Conservation (phyloP, 345 rosid species). For the Murraya koenigii region DNA sequence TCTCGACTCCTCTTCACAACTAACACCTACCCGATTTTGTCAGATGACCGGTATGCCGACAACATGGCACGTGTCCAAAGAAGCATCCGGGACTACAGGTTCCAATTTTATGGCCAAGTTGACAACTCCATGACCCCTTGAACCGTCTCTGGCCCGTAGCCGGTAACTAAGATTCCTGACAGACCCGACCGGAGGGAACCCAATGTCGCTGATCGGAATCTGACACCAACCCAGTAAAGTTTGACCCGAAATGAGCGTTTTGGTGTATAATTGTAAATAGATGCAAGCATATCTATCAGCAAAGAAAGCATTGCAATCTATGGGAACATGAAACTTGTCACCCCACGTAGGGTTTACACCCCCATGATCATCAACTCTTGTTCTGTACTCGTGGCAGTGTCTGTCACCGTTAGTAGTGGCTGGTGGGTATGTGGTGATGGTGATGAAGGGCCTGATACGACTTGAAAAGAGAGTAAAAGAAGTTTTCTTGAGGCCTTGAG, state of each 20-base stretch:
- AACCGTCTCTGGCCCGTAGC: constrained; percentile 40
- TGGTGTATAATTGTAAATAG: constrained; percentile 30
- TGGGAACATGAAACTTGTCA: constrained; percentile 38
- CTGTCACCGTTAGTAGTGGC: background rate
- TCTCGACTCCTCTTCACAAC: background rate
- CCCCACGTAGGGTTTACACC: constrained; percentile 52
- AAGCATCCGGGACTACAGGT: background rate
- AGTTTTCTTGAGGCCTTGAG: constrained; percentile 34
- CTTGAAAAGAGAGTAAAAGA: constrained; percentile 21
- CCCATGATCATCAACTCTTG: constrained; percentile 32
- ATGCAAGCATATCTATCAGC: constrained; percentile 23
- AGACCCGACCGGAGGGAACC: constrained; percentile 21
- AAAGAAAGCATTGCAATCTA: constrained; percentile 27
- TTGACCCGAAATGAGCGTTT: constrained; percentile 33
- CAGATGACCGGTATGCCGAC: constrained; percentile 36
- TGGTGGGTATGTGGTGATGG: constrained; percentile 25
- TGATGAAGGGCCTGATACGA: constrained; percentile 34
- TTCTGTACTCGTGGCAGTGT: constrained; percentile 16
- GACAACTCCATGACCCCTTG: constrained; percentile 40
- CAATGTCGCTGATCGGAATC: constrained; percentile 40
- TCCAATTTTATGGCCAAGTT: constrained; percentile 39
- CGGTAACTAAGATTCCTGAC: constrained; percentile 43
- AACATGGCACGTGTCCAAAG: constrained; percentile 18
- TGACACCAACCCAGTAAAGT: constrained; percentile 49
- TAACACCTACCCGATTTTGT: background rate